Evolutionary conservation across 129 eudicot genomes (phyloP).

Genomic region (Artemisia annua): DNA sequence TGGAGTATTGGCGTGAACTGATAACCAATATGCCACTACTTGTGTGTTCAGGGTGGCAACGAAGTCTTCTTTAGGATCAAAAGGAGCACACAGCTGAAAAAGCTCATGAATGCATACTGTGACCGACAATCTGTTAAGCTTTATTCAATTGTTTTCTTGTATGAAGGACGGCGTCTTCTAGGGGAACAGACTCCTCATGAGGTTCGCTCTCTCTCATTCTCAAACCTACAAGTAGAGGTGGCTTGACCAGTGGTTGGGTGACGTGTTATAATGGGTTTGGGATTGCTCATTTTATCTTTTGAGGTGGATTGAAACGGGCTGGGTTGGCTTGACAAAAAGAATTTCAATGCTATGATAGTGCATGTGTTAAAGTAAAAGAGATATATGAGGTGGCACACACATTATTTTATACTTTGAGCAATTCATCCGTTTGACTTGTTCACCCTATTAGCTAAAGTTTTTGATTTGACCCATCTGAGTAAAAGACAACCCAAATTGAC

Average conservation of each 20-base stretch:
- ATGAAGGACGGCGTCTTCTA: constrained; percentile 76
- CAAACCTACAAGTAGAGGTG: neutral
- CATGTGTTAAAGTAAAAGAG: too few relatives aligned
- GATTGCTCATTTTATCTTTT: neutral
- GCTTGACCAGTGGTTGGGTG: too few relatives aligned
- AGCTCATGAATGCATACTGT: constrained; percentile 80
- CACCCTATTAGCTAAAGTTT: too few relatives aligned
- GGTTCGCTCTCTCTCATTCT: constrained; percentile 29
- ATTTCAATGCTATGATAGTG: too few relatives aligned
- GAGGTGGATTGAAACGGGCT: neutral
- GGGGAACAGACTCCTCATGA: constrained; percentile 75
- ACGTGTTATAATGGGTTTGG: neutral
- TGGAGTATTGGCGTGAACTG: neutral
- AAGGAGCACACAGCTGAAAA: constrained; percentile 72
- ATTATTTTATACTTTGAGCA: too few relatives aligned
- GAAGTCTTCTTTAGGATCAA: constrained; percentile 76
- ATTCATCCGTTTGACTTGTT: too few relatives aligned
- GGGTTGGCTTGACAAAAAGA: too few relatives aligned
- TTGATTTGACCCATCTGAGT: too few relatives aligned
- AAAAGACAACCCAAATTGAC: too few relatives aligned
- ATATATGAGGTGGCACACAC: too few relatives aligned
- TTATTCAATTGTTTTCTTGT: constrained; percentile 62
- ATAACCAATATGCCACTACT: constrained; percentile 5
- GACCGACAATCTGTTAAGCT: constrained; percentile 68
- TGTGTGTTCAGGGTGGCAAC: constrained; percentile 54